Conservation (phyloP, 164 flowering plant species). For the Sextonia rubra region DNA sequence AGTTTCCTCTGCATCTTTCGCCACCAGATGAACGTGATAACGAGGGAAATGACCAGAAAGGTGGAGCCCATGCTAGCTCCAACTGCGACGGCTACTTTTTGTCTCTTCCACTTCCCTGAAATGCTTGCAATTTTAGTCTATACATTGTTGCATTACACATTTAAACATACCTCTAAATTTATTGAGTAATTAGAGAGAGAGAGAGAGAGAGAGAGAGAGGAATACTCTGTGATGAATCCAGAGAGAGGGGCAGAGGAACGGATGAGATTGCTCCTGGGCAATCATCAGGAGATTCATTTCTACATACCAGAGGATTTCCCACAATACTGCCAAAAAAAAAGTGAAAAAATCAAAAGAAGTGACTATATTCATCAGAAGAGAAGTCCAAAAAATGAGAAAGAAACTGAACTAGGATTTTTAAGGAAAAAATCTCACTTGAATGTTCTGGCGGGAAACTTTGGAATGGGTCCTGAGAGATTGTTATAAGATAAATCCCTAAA, state of each 20-base stretch:
- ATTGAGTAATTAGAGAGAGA: neutral
- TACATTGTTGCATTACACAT: too few species aligned
- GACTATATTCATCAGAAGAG: neutral
- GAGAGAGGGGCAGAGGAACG: constrained; percentile 39
- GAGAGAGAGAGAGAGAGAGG: constrained; percentile 1
- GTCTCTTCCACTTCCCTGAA: constrained; percentile 42
- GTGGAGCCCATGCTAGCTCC: constrained; percentile 52
- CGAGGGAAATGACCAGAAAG: constrained; percentile 26
- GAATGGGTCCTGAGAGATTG: constrained; percentile 83
- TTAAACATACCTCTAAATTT: neutral
- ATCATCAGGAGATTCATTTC: constrained; percentile 38
- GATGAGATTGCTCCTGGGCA: constrained; percentile 51
- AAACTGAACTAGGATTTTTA: neutral
- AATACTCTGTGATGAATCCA: constrained; percentile 50
- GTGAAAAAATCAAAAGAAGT: neutral
- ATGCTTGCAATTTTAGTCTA: neutral
- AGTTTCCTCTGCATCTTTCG: constrained; percentile 33
- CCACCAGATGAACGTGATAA: constrained; percentile 45
- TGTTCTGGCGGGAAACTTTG: constrained; percentile 73
- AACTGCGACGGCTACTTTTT: constrained; percentile 62
- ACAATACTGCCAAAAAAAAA: constrained; percentile 37
- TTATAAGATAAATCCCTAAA: constrained; percentile 88
- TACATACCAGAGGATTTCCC: constrained; percentile 76
- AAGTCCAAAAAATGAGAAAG: neutral
- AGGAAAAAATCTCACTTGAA: constrained; percentile 51